These are phyloP conservation scores for Macroventuria anomochaeta DNA, from an alignment of 2,329 filamentous ascomycete species.

Conservation along the genomic window DNA sequence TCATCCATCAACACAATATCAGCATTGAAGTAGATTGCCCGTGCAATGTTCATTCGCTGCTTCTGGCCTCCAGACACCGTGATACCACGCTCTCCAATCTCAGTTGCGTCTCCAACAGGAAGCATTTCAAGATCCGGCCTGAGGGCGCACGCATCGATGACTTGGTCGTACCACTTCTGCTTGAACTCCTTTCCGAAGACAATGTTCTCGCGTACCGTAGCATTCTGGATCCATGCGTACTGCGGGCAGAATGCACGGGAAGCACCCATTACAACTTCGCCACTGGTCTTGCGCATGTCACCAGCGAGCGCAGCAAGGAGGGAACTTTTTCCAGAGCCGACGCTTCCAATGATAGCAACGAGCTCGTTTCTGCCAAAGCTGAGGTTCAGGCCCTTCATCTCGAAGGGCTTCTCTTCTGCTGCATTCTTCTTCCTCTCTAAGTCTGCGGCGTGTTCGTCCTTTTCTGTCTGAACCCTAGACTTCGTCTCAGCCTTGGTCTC, in stretches of 20 bases:
- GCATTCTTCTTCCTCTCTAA: conserved; percentile 28
- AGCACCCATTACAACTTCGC: conserved; percentile 76
- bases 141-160: conserved; percentile 86
- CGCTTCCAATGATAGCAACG: conserved; percentile 84
- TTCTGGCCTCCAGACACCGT: conserved; percentile 96
- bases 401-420: conserved; percentile 70
- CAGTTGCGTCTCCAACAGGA: conserved; percentile 85
- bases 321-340: conserved; percentile 89
- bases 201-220: conserved; percentile 86
- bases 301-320: conserved; percentile 87
- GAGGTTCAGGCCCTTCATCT: conserved; percentile 72
- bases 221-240: conserved; percentile 97
- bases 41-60: conserved; percentile 91
- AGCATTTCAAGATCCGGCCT: conserved; percentile 88
- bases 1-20: conserved; percentile 70
- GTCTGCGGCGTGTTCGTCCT: conserved; percentile 51
- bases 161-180: conserved; percentile 78
- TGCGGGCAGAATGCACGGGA: conserved; percentile 91
- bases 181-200: conserved; percentile 81
- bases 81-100: conserved; percentile 94
- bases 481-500: conserved; percentile 51
- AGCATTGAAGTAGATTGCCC: conserved; percentile 71
- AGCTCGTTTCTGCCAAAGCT: conserved; percentile 76
- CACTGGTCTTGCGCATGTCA: conserved; percentile 86
- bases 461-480: conserved; percentile 24